phyloP scores from a whole-genome alignment of 257 asterid species.

The Solanum peruvianum region DNA sequence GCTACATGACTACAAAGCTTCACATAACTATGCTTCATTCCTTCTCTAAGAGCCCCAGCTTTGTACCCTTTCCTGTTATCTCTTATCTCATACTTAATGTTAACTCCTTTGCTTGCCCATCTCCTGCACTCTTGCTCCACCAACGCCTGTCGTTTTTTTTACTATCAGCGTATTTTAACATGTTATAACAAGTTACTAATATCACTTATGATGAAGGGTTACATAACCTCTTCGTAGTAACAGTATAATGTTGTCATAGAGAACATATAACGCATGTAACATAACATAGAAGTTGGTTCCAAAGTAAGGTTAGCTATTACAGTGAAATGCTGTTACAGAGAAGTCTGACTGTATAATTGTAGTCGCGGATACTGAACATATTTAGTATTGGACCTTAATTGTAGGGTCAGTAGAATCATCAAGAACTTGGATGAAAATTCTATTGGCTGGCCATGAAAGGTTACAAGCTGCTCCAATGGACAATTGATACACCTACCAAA shows the following conservation, averaged over 20 bases:
- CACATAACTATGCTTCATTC: slow-evolving; percentile 16
- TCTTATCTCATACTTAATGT: slow-evolving; percentile 4
- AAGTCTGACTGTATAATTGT: background rate
- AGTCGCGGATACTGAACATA: background rate
- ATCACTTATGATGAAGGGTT: background rate
- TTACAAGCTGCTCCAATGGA: slow-evolving; percentile 29
- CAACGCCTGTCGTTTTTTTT: background rate
- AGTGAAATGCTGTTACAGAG: background rate
- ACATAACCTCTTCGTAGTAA: background rate
- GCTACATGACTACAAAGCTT: background rate
- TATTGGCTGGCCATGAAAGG: slow-evolving; percentile 26
- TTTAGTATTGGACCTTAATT: slow-evolving; percentile 10
- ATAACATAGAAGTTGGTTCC: background rate
- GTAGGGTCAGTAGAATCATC: slow-evolving; percentile 25
- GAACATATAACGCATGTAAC: background rate
- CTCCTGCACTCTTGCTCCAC: background rate
- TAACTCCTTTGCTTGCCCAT: slow-evolving; percentile 1
- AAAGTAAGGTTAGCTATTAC: background rate
- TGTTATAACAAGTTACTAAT: background rate
- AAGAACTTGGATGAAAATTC: slow-evolving; percentile 27
- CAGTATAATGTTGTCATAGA: background rate
- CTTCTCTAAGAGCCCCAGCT: slow-evolving; percentile 6
- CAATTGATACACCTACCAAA: slow-evolving; percentile 21
- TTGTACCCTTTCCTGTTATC: background rate
- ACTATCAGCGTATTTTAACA: background rate